Conservation (phyloP, 257 asterid genomes). For the Solanum clarkiae region DNA sequence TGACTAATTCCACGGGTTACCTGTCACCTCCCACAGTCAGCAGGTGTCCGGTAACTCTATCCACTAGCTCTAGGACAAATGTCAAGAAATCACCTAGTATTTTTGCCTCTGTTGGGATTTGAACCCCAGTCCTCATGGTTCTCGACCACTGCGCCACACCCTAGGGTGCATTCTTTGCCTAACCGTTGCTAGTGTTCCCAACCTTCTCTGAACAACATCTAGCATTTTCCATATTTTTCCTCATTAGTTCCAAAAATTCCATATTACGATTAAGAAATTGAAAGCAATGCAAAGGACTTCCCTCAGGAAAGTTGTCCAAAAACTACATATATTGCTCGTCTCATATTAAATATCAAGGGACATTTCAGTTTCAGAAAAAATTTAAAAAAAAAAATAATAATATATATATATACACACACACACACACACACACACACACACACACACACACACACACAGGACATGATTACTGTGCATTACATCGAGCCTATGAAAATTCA, state of each 20-base stretch:
- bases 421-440: too few species aligned
- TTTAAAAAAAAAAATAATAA: too few species aligned
- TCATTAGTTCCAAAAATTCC: not conserved
- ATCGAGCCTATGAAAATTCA: not conserved
- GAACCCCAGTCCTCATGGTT: not conserved
- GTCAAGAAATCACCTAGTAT: not conserved
- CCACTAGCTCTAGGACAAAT: not conserved
- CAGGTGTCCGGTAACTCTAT: not conserved
- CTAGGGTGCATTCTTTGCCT: not conserved
- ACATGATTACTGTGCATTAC: not conserved
- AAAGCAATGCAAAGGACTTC: not conserved
- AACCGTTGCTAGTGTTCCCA: not conserved
- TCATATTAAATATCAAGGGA: not conserved
- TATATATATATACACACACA: too few species aligned
- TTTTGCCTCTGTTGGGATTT: not conserved
- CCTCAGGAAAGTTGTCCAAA: not conserved
- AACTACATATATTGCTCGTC: not conserved
- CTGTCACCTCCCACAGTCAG: not conserved
- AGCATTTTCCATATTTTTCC: not conserved
- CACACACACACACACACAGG: not conserved
- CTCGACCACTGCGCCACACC: not conserved
- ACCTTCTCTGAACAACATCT: not conserved
- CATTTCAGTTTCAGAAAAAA: too few species aligned
- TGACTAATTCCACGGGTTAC: not conserved
- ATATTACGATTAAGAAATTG: not conserved